Evolutionary conservation across 352 stramenopile species (phyloP).

Genomic region (Pythium chondricola): DNA sequence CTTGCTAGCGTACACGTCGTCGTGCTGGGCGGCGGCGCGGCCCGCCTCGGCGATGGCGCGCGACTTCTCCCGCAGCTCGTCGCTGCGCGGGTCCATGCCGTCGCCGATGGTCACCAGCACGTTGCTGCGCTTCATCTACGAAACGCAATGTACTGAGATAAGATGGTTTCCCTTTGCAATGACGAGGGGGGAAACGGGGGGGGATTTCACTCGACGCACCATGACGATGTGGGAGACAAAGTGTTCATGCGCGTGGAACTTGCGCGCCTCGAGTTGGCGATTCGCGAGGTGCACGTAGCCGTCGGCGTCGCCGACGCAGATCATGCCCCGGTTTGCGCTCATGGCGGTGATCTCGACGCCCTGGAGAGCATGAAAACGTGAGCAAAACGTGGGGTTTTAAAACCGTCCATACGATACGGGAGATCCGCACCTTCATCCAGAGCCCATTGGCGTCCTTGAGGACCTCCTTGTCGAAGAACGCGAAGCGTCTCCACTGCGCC

Average conservation of each 20-base stretch:
- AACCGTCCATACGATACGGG: too few species aligned
- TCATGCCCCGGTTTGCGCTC: slow-evolving; percentile 82
- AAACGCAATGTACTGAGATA: not conserved
- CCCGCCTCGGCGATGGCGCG: slow-evolving; percentile 73
- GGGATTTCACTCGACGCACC: too few species aligned
- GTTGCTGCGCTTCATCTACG: slow-evolving; percentile 86
- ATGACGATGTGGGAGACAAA: slow-evolving; percentile 88
- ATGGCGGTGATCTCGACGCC: slow-evolving; percentile 83
- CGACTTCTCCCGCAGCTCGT: slow-evolving; percentile 69
- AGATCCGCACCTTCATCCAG: slow-evolving; percentile 70
- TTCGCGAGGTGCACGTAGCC: slow-evolving; percentile 83
- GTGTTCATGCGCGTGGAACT: slow-evolving; percentile 80
- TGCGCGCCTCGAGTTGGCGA: slow-evolving; percentile 70
- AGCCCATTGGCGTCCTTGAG: slow-evolving; percentile 75
- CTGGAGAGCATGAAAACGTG: slow-evolving; percentile 17
- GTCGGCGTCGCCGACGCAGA: slow-evolving; percentile 78
- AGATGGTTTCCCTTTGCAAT: not conserved
- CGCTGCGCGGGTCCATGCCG: slow-evolving; percentile 74
- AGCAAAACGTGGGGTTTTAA: too few species aligned
- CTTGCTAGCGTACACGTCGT: slow-evolving; percentile 60
- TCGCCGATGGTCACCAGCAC: slow-evolving; percentile 83
- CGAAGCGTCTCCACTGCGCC: slow-evolving; percentile 86
- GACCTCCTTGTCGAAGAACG: slow-evolving; percentile 87
- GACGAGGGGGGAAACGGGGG: not conserved
- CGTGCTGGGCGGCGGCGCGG: slow-evolving; percentile 27